Conservation (phyloP, 2,329 filamentous ascomycete species). For the Orbilia blumenaviensis region DNA sequence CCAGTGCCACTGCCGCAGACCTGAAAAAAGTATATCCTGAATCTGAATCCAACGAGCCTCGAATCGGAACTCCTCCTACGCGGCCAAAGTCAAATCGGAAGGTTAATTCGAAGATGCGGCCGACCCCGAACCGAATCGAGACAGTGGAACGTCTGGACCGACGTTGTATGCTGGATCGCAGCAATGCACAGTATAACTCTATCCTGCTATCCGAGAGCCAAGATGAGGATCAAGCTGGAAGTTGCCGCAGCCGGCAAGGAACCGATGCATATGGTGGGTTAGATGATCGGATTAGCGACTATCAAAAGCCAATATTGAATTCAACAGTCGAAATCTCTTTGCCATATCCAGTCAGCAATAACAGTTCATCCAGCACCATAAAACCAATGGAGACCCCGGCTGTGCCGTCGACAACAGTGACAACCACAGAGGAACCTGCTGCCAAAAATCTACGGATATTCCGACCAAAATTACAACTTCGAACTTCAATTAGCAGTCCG, state of each 20-base stretch:
- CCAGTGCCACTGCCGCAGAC: background rate
- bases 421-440: slow-evolving; percentile 12
- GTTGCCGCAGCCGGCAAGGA: slow-evolving; percentile 11
- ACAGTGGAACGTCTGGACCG: slow-evolving; percentile 8
- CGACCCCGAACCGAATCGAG: background rate
- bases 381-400: slow-evolving; percentile 18
- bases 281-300: background rate
- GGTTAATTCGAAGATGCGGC: slow-evolving; percentile 13
- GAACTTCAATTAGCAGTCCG: slow-evolving; percentile 12
- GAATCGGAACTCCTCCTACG: background rate
- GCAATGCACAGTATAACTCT: slow-evolving; percentile 19
- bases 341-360: slow-evolving; percentile 21
- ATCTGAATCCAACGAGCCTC: background rate
- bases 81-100: slow-evolving; percentile 28
- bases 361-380: slow-evolving; percentile 32
- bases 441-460: slow-evolving; percentile 15
- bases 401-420: too few species aligned
- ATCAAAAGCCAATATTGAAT: slow-evolving; percentile 19
- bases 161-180: slow-evolving; percentile 8
- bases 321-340: slow-evolving; percentile 15
- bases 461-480: slow-evolving; percentile 45
- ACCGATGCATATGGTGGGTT: background rate
- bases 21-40: background rate
- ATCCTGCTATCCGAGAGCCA: slow-evolving; percentile 9
- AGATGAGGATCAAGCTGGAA: slow-evolving; percentile 14